Evolutionary conservation across 73 alveolate genomes (phyloP), one percentile per base, ranked within the genome.

Genomic region (Paramecium tetraurelia): DNA sequence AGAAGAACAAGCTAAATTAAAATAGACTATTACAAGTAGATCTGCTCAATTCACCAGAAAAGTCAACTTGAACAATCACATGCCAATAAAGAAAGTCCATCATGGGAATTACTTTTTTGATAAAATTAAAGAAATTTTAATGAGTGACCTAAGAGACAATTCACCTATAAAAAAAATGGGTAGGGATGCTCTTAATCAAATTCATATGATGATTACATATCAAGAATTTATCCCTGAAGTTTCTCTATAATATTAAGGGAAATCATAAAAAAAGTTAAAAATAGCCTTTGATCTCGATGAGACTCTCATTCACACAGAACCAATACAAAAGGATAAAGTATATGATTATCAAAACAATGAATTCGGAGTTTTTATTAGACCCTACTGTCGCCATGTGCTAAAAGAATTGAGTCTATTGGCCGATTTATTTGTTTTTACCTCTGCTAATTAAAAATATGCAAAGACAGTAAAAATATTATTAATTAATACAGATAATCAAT

Each of bases 381-480:
- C 84, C 9, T 33, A 63, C 9, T 63, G 84, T 33, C 46, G 11
- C 6, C 84, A 63, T 63, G 12, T 63, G 5, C 27, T 63, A 11
- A 10, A 63, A 63, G 84, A 63, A 63, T 63, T 63, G 7, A 27
- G 84, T 63, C 11, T 3, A 24, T 20, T 6, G 1, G 84, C 84
- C 9, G 84, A 63, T 63, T 33, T 63, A 24, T 63, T 63, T 33
- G 50, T 63, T 22, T 63, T 27, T 63, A 63, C 84, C 1, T 63
- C 84, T 31, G 84, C 84, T 11, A 63, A 63, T 24, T 63, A 63
- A 63, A 63, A 63, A 63, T 63, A 63, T 63, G 84, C 84, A 22
- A 63, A 63, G 12, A 63, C 84, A 10, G 84, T 63, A 63, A 14
- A 44, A 31, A 63, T 63, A 63, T 27, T 27, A 31, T 63, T 3